Conservation (phyloP, 2,329 filamentous ascomycete genomes). For the Dactylellina parvicollis region DNA sequence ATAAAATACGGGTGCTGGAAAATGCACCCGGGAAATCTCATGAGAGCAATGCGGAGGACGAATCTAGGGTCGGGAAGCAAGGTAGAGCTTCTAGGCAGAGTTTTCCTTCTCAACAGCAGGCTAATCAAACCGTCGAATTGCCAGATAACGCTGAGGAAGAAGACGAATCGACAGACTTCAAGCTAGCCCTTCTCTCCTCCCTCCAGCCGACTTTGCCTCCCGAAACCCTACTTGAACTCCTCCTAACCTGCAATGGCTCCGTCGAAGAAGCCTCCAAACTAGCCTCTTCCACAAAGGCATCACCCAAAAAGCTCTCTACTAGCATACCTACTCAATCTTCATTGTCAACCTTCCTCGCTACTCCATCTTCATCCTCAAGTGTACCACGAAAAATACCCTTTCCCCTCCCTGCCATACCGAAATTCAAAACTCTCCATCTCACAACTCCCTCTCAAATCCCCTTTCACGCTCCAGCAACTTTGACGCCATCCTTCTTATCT, state of each 20-base stretch:
- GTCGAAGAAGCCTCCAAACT: slow-evolving; percentile 71
- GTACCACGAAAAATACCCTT: slow-evolving; percentile 63
- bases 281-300: slow-evolving; percentile 59
- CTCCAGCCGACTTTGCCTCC: slow-evolving; percentile 73
- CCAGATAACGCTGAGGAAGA: slow-evolving; percentile 60
- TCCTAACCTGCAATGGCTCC: slow-evolving; percentile 80
- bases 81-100: no score
- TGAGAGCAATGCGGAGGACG: no score
- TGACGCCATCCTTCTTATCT: slow-evolving; percentile 90
- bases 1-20: slow-evolving; percentile 40
- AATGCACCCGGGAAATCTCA: background rate
- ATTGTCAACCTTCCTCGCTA: slow-evolving; percentile 57
- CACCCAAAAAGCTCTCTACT: slow-evolving; percentile 42
- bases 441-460: slow-evolving; percentile 84
- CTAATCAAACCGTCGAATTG: background rate
- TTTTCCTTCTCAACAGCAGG: no score
- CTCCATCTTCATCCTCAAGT: slow-evolving; percentile 53
- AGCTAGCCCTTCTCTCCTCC: slow-evolving; percentile 83
- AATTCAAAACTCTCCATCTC: slow-evolving; percentile 83
- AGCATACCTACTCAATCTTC: slow-evolving; percentile 55
- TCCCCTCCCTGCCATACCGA: slow-evolving; percentile 67
- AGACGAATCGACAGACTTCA: slow-evolving; percentile 87
- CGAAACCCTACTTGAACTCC: slow-evolving; percentile 77
- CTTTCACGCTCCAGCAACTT: slow-evolving; percentile 82
- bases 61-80: background rate